Evolutionary conservation across 2,329 filamentous ascomycete genomes (phyloP), one percentile per base, ranked within the genome.

Genomic region (Diaporthe aspalathi): DNA sequence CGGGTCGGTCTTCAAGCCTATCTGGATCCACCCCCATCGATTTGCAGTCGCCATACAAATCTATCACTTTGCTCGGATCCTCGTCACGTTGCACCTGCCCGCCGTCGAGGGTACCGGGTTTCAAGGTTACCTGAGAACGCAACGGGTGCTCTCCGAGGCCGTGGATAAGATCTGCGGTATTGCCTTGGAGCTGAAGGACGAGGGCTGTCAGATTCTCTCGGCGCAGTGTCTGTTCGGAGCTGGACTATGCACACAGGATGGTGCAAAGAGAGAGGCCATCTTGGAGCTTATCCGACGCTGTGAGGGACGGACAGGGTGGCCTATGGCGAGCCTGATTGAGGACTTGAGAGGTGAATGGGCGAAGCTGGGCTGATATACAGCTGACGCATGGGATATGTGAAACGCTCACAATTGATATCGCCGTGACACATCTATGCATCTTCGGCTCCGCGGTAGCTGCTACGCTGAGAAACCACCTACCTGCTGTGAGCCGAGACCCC

Each of bases 81-180:
- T 90, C 0, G 81, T 89, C 1, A 79, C 87, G 0, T 81, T 89
- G 60, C 84, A 89, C 66, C 83, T 86, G 57, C 84, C 85, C 2
- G 86, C 85, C 0, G 83, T 86, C 57, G 80, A 84, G 32, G 32
- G 32, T 32, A 32, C 32, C 20, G 85, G 86, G 12, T 87, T 85
- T 73, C 74, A 83, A 45, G 77, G 80, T 14, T 87, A 86, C 74
- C 73, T 83, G 52, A 77, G 80, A 22, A 76, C 83, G 22, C 83
- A 85, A 73, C 81, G 81, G 68, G 77, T 79, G 20, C 80, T 86
- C 9, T 80, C 83, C 17, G 83, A 86, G 40, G 83, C 84, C 29
- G 83, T 87, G 8, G 82, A 84, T 56, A 81, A 78, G 0, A 85
- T 88, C 27, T 85, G 84, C 62, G 86, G 86, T 1, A 85, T 88